phyloP scores from a whole-genome alignment of 371 early-diverging fungal genomes.

The Mucor velutinosus region DNA sequence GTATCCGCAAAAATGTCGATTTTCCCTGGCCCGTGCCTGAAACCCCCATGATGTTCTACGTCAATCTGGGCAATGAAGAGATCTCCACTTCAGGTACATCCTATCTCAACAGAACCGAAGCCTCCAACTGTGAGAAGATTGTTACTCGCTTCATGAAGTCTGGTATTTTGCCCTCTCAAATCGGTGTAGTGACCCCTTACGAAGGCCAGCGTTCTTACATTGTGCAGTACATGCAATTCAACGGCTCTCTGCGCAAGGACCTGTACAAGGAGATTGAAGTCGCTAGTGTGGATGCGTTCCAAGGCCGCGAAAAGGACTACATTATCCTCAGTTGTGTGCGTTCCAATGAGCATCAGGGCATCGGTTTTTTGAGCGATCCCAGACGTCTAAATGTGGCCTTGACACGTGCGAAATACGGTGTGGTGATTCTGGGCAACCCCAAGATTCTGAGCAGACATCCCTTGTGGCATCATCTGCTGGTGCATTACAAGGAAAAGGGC shows the following conservation, averaged over 20 bases:
- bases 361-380: constrained; percentile 98
- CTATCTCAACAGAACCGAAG: constrained; percentile 93
- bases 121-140: constrained; percentile 91
- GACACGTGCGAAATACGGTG: constrained; percentile 95
- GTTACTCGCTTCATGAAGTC: constrained; percentile 92
- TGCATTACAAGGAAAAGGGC: constrained; percentile 89
- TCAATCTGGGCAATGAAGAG: constrained; percentile 94
- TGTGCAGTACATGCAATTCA: constrained; percentile 93
- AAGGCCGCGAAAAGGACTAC: constrained; percentile 99
- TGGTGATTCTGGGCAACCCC: constrained; percentile 97
- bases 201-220: constrained; percentile 98
- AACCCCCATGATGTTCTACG: constrained; percentile 95
- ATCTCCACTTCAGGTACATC: constrained; percentile 96
- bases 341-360: constrained; percentile 96
- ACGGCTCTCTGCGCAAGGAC: constrained; percentile 88
- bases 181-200: constrained; percentile 99
- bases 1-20: constrained; percentile 83
- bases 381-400: constrained; percentile 98
- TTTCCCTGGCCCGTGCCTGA: constrained; percentile 96
- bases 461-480: constrained; percentile 95
- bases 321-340: constrained; percentile 98
- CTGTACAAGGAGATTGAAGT: constrained; percentile 97
- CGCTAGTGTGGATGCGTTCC: constrained; percentile 99
- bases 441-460: constrained; percentile 92
- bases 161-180: constrained; percentile 88